These are phyloP conservation scores for Mycena chlorophos DNA, from an alignment of 768 basidiomycete genomes.

Conservation along the genomic window DNA sequence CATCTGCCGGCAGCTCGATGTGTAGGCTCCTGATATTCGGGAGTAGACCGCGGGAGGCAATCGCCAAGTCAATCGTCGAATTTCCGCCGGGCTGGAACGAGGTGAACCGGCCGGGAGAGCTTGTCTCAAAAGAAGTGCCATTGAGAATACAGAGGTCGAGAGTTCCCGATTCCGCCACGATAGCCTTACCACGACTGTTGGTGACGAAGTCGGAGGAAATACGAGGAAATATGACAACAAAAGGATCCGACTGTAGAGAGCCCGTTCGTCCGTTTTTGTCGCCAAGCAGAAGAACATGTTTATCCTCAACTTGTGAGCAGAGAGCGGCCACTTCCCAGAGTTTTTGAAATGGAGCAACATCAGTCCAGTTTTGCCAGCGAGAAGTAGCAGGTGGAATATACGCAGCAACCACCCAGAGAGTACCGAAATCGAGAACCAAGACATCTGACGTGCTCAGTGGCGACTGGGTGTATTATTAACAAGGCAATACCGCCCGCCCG, in stretches of 20 bases:
- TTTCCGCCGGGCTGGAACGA: not conserved
- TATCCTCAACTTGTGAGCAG: not conserved
- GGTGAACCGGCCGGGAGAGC: slow-evolving; percentile 2
- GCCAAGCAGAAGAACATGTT: not conserved
- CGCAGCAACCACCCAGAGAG: not conserved
- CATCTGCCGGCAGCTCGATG: not conserved
- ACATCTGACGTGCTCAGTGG: not conserved
- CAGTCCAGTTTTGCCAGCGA: slow-evolving; percentile 4
- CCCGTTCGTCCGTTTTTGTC: slow-evolving; percentile 9
- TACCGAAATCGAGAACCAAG: slow-evolving; percentile 1
- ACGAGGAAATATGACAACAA: not conserved
- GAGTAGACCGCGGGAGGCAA: not conserved
- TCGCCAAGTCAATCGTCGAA: slow-evolving; percentile 8
- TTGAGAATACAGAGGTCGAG: slow-evolving; percentile 2
- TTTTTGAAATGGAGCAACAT: not conserved
- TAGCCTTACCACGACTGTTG: not conserved
- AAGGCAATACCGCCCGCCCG: not conserved
- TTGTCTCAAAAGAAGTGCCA: slow-evolving; percentile 2
- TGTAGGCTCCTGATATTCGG: not conserved
- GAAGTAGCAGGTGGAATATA: slow-evolving; percentile 1
- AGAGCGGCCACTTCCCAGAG: slow-evolving; percentile 2
- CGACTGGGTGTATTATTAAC: not conserved
- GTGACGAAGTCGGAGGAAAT: not conserved
- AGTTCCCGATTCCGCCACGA: not conserved
- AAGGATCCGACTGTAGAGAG: not conserved